A percentile compares a stretch with the other conserved stretches of the same genome.
phyloP scores from a whole-genome alignment of 2,329 filamentous ascomycete genomes.

The Rugonectria rugulosa region DNA sequence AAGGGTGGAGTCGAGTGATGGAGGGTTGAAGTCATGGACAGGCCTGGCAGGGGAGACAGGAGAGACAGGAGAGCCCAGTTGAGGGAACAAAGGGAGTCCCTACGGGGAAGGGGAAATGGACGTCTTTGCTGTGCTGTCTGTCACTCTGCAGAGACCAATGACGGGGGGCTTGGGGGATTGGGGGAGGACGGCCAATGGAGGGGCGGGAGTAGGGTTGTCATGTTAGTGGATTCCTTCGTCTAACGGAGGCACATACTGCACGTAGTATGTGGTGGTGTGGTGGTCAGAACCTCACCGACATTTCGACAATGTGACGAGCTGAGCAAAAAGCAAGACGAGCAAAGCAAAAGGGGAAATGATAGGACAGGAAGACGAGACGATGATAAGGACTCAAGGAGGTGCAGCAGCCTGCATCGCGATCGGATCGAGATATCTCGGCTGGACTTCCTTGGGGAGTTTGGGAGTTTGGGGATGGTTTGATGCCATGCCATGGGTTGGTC shows the following conservation, averaged over 20 bases:
- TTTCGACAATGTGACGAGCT: not conserved
- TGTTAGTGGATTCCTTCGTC: conserved; percentile 8
- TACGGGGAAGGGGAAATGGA: not conserved
- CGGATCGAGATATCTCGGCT: conserved; percentile 12
- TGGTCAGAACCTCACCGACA: conserved; percentile 15
- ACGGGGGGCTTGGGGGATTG: no score
- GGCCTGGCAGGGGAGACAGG: conserved; percentile 6
- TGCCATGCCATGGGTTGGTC: conserved; percentile 4
- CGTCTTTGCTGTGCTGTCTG: no score
- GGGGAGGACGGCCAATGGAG: not conserved
- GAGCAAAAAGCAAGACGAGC: not conserved
- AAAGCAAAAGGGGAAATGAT: not conserved
- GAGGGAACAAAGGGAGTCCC: not conserved
- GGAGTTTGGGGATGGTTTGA: no score
- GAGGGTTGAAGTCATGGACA: conserved; percentile 17
- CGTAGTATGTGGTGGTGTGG: conserved; percentile 9
- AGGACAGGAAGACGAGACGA: conserved; percentile 8
- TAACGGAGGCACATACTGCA: conserved; percentile 5
- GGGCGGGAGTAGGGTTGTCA: conserved; percentile 16
- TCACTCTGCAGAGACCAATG: not conserved
- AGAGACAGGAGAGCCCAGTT: not conserved
- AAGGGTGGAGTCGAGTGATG: not conserved
- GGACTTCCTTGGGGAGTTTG: not conserved
- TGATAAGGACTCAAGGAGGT: not conserved
- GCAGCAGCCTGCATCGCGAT: conserved; percentile 17